Base-by-base conservation (phyloP, 2,329 filamentous ascomycete genomes). In the Cylindrodendrum hubeiense region DNA sequence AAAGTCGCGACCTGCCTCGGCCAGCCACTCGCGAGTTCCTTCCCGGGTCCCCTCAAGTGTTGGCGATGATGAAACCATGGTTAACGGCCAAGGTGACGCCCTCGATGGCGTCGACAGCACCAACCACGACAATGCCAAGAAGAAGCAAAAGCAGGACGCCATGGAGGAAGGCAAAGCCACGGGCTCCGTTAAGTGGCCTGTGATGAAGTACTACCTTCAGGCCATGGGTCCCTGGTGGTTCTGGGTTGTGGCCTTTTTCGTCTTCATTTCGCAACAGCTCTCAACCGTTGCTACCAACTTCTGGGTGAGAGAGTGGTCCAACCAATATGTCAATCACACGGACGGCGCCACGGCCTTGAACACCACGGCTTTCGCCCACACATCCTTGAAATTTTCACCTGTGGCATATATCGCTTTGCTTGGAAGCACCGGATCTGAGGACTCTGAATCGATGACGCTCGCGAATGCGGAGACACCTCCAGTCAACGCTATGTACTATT, bases 211-310 rank as follows among this genome's bases (percentile, higher is more conserved):
- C 76, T 99, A 99, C 77, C 87, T 99, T 19, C 82, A 81, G 64
- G 89, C 95, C 68, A 99, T 99, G 96, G 96, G 96, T n/a, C 87
- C 91, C 5, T 97, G 94, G 93, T 95, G 93, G 86, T 99, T 97
- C 82, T 99, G 96, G 96, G 79, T 91, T 51, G 82, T 93, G 37
- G 92, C 95, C 21, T 81, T 90, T 15, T 71, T 90, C 5, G 90
- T 95, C 39, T 98, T 99, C 75, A 86, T 86, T 28, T 82, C 91
- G 47, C 95, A 98, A 77, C 96, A 99, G 77, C 78, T 97, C 34
- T 92, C 92, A 4, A 92, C 92, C 24, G 91, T 98, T 3, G 93
- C 92, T 1, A 97, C 94, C 37, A 98, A 96, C 74, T 81, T 98
- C 54, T 99, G 96, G 96, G 97, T 99, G 74, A 89, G 93, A 72